Conservation (phyloP, 2,329 filamentous ascomycete species). For the Akanthomyces uredinophilus region DNA sequence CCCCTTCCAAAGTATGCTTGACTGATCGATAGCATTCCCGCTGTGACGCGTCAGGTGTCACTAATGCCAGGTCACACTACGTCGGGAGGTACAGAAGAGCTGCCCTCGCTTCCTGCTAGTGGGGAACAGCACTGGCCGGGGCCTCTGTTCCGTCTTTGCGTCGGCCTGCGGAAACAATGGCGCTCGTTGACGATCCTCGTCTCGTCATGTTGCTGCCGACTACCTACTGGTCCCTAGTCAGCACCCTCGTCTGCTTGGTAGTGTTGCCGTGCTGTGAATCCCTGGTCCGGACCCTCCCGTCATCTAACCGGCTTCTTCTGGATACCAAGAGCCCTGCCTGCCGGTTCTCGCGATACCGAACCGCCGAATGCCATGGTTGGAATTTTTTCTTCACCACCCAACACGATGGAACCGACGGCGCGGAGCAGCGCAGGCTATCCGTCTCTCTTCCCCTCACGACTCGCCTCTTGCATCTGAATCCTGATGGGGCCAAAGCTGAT, state of each 20-base stretch:
- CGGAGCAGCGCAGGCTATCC: background rate
- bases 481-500: slow-evolving; percentile 1
- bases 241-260: background rate
- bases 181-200: background rate
- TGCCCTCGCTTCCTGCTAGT: background rate
- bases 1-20: background rate
- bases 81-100: background rate
- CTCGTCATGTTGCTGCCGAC: background rate
- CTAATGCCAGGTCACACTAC: background rate
- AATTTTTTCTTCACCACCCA: background rate
- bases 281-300: background rate
- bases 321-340: background rate
- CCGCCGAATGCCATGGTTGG: background rate
- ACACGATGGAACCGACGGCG: background rate
- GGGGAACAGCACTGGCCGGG: background rate
- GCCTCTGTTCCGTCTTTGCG: background rate
- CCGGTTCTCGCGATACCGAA: background rate
- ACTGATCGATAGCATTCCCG: background rate
- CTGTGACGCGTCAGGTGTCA: background rate
- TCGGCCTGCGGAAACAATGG: background rate
- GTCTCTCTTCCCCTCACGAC: background rate
- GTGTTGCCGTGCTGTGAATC: background rate
- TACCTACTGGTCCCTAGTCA: background rate
- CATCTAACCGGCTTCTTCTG: background rate
- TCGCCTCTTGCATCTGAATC: background rate